phyloP scores from a whole-genome alignment of 106 monocot species.

The Acorus calamus region DNA sequence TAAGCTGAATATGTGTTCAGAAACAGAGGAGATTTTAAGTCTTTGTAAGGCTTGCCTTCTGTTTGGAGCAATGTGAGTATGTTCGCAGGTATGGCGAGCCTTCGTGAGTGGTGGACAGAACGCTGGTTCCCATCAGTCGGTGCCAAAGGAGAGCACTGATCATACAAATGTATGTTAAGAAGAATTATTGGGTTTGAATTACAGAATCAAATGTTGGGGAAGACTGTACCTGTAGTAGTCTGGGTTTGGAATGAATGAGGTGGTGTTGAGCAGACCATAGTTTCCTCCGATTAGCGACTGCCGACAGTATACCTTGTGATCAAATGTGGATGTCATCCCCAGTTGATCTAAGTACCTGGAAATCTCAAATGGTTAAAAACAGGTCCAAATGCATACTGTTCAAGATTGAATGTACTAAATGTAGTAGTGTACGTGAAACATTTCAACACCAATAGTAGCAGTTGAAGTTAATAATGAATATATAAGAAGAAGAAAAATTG shows the following conservation, averaged over 20 bases:
- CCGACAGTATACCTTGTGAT: constrained; percentile 32
- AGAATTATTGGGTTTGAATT: not conserved
- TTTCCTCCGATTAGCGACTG: constrained; percentile 44
- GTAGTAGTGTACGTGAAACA: too few species aligned
- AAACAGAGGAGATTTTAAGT: too few species aligned
- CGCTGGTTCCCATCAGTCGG: constrained; percentile 2
- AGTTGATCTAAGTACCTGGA: constrained; percentile 35
- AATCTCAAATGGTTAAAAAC: not conserved
- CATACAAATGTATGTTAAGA: too few species aligned
- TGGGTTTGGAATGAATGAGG: constrained; percentile 33
- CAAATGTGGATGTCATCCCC: constrained; percentile 17
- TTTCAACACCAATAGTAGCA: too few species aligned
- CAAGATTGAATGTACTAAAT: too few species aligned
- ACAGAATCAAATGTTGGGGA: not conserved
- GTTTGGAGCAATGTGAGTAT: constrained; percentile 2
- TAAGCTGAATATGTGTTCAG: too few species aligned
- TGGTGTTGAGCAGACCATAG: constrained; percentile 32
- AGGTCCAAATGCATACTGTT: too few species aligned
- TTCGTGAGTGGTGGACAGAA: not conserved
- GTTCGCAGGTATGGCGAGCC: not conserved
- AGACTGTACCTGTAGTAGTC: constrained; percentile 31
- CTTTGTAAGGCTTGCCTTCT: not conserved
- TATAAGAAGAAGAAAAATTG: too few species aligned
- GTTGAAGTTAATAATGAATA: too few species aligned
- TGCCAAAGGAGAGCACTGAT: constrained; percentile 4